Base-by-base conservation (phyloP, 2,329 filamentous ascomycete species). In the Stemphylium vesicarium region DNA sequence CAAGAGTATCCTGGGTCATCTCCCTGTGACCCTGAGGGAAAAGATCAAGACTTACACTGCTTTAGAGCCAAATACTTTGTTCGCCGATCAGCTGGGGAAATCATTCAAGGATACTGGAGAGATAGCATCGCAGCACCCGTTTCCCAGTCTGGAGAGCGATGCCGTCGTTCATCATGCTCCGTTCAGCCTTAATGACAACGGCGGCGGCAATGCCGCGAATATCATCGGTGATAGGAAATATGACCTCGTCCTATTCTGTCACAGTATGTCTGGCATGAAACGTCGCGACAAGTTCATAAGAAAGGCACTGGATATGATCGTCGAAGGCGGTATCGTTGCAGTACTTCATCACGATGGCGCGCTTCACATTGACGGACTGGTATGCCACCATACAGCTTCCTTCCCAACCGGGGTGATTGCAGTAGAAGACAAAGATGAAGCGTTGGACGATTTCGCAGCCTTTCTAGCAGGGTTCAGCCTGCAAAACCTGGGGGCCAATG, bases 201-300 rank as follows among this genome's bases (percentile, higher is more conserved):
- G 39, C 35, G 59, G 45, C 52, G 63, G 50, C 18, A 56, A 52
- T 50, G 66, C 41, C 47, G 51, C 50, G 45, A 18, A 65, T 49
- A 41, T 41, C 29, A 15, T 16, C n/a, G 39, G 6, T 16, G 24
- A 31, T n/a, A 18, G 24, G 39, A 79, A 74, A 54, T 88, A 80
- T 62, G 80, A 88, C 58, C 11, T 87, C 36, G 68, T 88, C 15
- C 64, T 88, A 4, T 85, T 88, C 70, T 88, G 84, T 60, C 85
- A 88, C 66, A 86, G 85, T 73, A 81, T 88, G 80, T 87, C 88
- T 59, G 84, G 83, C 55, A 82, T 88, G 80, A 76, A 75, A 0
- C 76, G 77, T 2, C 82, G 84, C 59, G 62, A 57, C n/a, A 65
- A 12, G 1, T 79, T 77, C 54, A 79, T 88, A 57, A 66, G 80